Base-by-base conservation (phyloP, 2,329 filamentous ascomycete species). In the Colletotrichum tamarilloi region DNA sequence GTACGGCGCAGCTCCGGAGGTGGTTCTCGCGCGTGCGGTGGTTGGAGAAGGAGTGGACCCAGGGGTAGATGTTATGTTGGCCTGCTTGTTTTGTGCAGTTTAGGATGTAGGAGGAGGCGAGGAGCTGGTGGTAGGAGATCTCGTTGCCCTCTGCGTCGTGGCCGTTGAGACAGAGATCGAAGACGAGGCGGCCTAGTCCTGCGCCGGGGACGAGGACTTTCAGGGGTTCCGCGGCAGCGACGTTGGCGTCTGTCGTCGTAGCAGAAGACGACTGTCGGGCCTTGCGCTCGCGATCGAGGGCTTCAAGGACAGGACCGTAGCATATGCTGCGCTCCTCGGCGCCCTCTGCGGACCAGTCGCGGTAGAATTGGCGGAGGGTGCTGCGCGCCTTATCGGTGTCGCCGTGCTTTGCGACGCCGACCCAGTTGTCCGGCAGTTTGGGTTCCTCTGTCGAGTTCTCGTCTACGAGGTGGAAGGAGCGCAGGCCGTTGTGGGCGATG, bases 111-210 rank as follows among this genome's bases (percentile, higher is more conserved):
- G 89, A 90, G 6, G 94, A 97, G 1, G 95, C 95, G 71, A 98
- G 87, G n/a, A 99, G 89, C 81, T 98, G 95, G 81, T 99, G 97
- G 80, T 97, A 98, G 3, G 95, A 98, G 74, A 98, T 97, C 83
- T 99, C 94, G 80, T 98, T 98, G 32, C 96, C 96, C 81, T 98
- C 95, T 0, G 91, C 90, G 12, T 89, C 85, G 81, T 92, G 97
- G 12, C 97, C 95, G 1, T 85, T 86, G 32, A 85, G 85, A 80
- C 92, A 95, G 16, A 98, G 86, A 57, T 99, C 97, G 78, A 97
- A 97, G 0, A 98, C 94, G 2, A 98, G 86, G 16, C 97, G 90
- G 3, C 95, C 97, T 2, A 99, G 86, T 0, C 97, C 97, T 4
- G 96, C 95, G 0, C 97, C 97, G 0, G 97, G 97, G 0, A 98